phyloP scores from a whole-genome alignment of 768 basidiomycete genomes.

The Mycena indigotica region DNA sequence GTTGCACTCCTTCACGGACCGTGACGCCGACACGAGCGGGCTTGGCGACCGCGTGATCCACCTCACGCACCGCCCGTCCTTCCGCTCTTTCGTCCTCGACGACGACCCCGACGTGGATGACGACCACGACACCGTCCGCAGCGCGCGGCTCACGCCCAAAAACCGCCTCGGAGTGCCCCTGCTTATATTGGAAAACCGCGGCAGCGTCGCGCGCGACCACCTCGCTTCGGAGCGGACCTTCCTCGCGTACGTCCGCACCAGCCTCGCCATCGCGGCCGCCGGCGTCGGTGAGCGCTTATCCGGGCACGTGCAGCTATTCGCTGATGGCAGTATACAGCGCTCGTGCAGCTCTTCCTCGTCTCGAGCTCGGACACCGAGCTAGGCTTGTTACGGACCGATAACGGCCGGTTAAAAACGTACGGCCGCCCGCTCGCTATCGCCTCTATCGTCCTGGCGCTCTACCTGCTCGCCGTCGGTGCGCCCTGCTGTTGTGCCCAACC shows the following conservation, averaged over 20 bases:
- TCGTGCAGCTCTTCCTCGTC: background rate
- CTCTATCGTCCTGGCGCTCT: background rate
- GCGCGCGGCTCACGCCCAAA: too few relatives aligned
- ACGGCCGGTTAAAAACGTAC: background rate
- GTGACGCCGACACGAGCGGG: too few relatives aligned
- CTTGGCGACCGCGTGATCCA: too few relatives aligned
- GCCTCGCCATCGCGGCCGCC: conserved; percentile 45
- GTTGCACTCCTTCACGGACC: too few relatives aligned
- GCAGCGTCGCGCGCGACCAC: conserved; percentile 54
- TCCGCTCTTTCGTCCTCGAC: too few relatives aligned
- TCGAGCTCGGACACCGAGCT: background rate
- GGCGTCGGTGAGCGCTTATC: conserved; percentile 38
- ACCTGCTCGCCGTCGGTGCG: background rate
- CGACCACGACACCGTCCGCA: too few relatives aligned
- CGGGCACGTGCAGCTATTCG: background rate
- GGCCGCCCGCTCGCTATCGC: background rate
- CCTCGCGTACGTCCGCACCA: conserved; percentile 54
- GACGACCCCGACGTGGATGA: too few relatives aligned
- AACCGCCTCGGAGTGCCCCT: too few relatives aligned
- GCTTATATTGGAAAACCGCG: conserved; percentile 44
- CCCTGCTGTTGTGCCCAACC: background rate
- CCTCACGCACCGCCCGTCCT: too few relatives aligned
- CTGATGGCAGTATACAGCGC: background rate
- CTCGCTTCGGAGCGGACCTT: conserved; percentile 54
- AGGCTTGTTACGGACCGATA: background rate